Conservation (phyloP, 148 eudicot species). For the Amaranthus palmeri region DNA sequence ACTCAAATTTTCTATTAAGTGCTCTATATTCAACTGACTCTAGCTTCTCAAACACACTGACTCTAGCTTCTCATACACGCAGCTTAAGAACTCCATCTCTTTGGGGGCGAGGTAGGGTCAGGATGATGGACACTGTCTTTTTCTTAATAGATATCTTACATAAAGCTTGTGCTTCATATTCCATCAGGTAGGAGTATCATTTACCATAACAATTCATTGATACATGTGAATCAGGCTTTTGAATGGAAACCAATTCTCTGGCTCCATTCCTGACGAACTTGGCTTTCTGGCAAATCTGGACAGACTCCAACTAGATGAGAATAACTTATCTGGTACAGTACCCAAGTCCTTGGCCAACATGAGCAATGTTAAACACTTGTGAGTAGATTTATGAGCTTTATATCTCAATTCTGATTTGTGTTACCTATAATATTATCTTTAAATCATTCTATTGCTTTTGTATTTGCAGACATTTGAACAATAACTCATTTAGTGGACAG, state of each 20-base stretch:
- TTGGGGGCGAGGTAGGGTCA: background rate
- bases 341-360: constrained; percentile 74
- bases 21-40: background rate
- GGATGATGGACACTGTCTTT: background rate
- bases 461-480: constrained; percentile 57
- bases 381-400: constrained; percentile 30
- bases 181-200: background rate
- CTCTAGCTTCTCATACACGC: background rate
- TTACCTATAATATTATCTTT: background rate
- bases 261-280: constrained; percentile 69
- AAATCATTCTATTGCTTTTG: constrained; percentile 3
- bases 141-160: background rate
- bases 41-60: background rate
- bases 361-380: constrained; percentile 57
- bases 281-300: constrained; percentile 54
- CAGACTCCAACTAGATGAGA: constrained; percentile 74
- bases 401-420: background rate
- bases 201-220: constrained; percentile 5
- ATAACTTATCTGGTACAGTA: constrained; percentile 63
- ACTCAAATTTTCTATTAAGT: no score
- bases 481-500: constrained; percentile 81
- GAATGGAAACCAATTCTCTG: constrained; percentile 80
- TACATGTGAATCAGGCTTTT: constrained; percentile 54
- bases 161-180: background rate
- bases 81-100: background rate